Percentiles rank a stretch among this genome's conserved stretches.
phyloP scores from a whole-genome alignment of 2,329 filamentous ascomycete genomes.

The Mycocentrospora acerina region DNA sequence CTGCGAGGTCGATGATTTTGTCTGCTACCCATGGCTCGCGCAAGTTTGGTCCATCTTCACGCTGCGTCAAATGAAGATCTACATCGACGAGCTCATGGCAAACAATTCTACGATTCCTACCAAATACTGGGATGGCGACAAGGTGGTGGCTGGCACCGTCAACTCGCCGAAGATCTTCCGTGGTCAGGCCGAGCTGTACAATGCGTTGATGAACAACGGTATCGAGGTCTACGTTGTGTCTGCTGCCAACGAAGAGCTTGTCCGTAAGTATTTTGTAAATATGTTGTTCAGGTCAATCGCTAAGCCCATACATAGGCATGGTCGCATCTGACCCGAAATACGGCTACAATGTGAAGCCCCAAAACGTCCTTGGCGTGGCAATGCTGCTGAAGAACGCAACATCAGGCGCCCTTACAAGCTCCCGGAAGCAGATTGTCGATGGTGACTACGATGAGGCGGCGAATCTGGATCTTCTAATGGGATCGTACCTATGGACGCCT shows the following conservation, averaged over 20 bases:
- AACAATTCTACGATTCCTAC: constrained; percentile 25
- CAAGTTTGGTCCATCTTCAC: constrained; percentile 33
- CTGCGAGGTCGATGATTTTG: constrained; percentile 31
- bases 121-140: constrained; percentile 30
- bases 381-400: constrained; percentile 30
- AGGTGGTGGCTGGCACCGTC: constrained; percentile 18
- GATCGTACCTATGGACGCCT: constrained; percentile 32
- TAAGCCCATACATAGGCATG: no score
- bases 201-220: constrained; percentile 31
- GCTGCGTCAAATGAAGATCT: constrained; percentile 25
- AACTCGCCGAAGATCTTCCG: constrained; percentile 27
- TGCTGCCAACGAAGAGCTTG: constrained; percentile 34
- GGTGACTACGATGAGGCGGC: constrained; percentile 26
- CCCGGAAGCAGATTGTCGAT: constrained; percentile 27
- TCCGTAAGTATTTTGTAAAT: no score
- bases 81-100: constrained; percentile 34
- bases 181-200: constrained; percentile 32
- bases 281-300: no score
- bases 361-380: constrained; percentile 35
- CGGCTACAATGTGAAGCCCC: constrained; percentile 32
- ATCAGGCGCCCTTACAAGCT: constrained; percentile 28
- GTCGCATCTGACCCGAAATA: constrained; percentile 36
- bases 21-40: constrained; percentile 35
- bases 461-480: constrained; percentile 28
- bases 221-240: constrained; percentile 34